Base-by-base conservation (phyloP, 1,139 yeast genomes). In the Geotrichum aggregatum region DNA sequence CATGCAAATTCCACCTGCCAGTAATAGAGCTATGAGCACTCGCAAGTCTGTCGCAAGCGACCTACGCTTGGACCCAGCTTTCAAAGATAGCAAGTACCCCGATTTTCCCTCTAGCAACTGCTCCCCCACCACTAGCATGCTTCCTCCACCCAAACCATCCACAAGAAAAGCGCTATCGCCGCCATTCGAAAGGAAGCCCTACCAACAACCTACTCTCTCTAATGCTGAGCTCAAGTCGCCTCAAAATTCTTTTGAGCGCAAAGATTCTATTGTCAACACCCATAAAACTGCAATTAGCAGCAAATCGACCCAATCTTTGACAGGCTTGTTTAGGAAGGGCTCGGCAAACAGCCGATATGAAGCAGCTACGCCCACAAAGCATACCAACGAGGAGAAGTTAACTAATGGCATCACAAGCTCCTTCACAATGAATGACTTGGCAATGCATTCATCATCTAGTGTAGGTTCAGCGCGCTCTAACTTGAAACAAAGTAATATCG, bases 341-440 rank as follows among this genome's bases (percentile, higher is more conserved):
- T 26, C 36, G 2, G 13, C n/a, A 1, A 42, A 8, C 26, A 14
- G 18, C 18, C 33, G 8, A 8, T 22, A 36, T 36, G 41, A 36
- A 21, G 8, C 41, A 16, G 13, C n/a, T n/a, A 19, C 30, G 16
- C 42, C 30, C 8, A 21, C 28, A 2, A 22, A 39, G 30, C 18
- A n/a, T n/a, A 34, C n/a, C 5, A 24, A 5, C 8, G 28, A 24
- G 28, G 28, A 24, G 28, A 24, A 14, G 14, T 33, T 6, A 24
- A 24, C 28, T 24, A 24, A 24, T 24, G 28, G 28, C 28, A 24
- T 5, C 28, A 24, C 8, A 24, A 47, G 40, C 24, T 49, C 52
- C 1, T 43, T 38, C 14, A 49, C 52, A 1, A 19, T 43, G 44
- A 22, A 43, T 19, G 52, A 49, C 33, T 30, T 48, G 22, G 11